Evolutionary conservation across 306 rosid genomes (phyloP).

Genomic region (Chamaecrista fasciculata): DNA sequence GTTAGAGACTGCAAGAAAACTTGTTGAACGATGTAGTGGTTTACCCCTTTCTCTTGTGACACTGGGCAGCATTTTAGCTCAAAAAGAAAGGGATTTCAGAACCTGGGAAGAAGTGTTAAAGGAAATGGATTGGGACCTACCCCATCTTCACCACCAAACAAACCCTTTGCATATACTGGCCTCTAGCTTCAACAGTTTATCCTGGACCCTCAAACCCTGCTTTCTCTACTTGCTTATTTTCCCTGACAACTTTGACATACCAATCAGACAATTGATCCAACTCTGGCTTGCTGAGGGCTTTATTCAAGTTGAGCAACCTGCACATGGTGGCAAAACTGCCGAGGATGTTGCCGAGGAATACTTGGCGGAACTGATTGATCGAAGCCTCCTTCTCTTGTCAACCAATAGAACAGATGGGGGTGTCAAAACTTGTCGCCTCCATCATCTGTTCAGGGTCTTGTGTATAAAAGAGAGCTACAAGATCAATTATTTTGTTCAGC

Average conservation of each 20-base stretch:
- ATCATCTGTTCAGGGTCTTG: slow-evolving; percentile 22
- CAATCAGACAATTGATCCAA: not conserved
- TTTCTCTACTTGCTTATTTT: not conserved
- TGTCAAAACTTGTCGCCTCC: slow-evolving; percentile 20
- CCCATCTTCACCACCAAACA: not conserved
- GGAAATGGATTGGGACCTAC: too few relatives aligned
- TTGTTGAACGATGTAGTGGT: not conserved
- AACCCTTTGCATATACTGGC: not conserved
- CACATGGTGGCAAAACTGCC: not conserved
- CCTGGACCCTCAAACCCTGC: not conserved
- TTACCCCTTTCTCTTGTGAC: not conserved
- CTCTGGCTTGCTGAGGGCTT: slow-evolving; percentile 30
- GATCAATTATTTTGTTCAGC: slow-evolving; percentile 6
- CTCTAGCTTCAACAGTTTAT: not conserved
- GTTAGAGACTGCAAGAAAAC: not conserved
- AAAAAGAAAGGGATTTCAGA: too few relatives aligned
- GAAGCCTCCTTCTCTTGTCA: slow-evolving; percentile 27
- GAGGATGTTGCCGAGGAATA: slow-evolving; percentile 29
- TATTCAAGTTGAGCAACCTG: too few relatives aligned
- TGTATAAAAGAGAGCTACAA: slow-evolving; percentile 27
- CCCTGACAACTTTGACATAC: not conserved
- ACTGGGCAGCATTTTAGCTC: not conserved
- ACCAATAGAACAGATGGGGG: not conserved
- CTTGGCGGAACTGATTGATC: slow-evolving; percentile 29
- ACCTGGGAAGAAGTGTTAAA: too few relatives aligned